These are phyloP conservation scores for Glycine latifolia DNA, from an alignment of 306 rosid species.

Conservation along the genomic window DNA sequence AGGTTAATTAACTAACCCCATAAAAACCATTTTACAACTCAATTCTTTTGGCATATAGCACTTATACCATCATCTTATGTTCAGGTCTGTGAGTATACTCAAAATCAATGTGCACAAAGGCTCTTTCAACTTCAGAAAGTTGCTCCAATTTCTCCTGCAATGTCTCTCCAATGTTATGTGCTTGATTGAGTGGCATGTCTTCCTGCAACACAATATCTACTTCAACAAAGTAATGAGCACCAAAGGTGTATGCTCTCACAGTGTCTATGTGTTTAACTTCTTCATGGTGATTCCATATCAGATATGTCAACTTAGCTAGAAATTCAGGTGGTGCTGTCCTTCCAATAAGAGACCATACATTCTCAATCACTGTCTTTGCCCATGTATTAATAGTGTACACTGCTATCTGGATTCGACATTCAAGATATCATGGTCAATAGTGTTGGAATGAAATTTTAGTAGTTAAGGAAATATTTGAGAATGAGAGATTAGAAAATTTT, in stretches of 20 bases:
- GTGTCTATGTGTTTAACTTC: constrained; percentile 66
- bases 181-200: constrained; percentile 58
- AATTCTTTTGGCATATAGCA: too few species aligned
- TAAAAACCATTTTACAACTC: too few species aligned
- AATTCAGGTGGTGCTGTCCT: constrained; percentile 71
- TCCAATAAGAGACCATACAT: constrained; percentile 63
- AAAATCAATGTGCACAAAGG: constrained; percentile 72
- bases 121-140: constrained; percentile 70
- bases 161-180: constrained; percentile 71
- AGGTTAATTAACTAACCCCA: too few species aligned
- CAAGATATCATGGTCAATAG: background rate
- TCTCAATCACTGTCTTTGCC: constrained; percentile 71
- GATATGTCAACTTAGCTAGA: constrained; percentile 61
- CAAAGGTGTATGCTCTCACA: constrained; percentile 74
- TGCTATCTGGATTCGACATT: constrained; percentile 62
- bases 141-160: constrained; percentile 68
- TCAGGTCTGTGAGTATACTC: constrained; percentile 71
- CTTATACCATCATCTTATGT: constrained; percentile 50
- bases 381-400: constrained; percentile 66
- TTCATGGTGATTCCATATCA: constrained; percentile 75
- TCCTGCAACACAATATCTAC: constrained; percentile 70
- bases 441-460: too few species aligned
- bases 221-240: constrained; percentile 68
- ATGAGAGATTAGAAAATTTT: too few species aligned
- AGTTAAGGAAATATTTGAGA: too few species aligned